A percentile compares a stretch with the other conserved stretches of the same genome.
These are phyloP conservation scores for Hirschioporus abietinus DNA, from an alignment of 768 basidiomycete species.

Conservation along the genomic window DNA sequence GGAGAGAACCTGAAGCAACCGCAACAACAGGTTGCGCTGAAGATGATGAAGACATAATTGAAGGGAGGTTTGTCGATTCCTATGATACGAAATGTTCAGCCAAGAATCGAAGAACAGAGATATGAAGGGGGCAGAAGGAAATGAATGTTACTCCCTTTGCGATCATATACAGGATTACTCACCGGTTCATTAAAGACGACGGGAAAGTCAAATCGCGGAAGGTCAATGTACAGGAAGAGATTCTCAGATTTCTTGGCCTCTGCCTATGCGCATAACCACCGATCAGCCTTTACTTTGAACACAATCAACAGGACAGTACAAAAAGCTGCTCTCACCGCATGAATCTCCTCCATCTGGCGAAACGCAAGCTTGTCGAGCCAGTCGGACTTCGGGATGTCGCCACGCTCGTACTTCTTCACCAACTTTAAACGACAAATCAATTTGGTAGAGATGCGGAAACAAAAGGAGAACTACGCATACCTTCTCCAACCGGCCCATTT, in stretches of 20 bases:
- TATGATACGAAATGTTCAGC: slow-evolving; percentile 1
- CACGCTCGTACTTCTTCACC: slow-evolving; percentile 94
- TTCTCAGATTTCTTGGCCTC: slow-evolving; percentile 91
- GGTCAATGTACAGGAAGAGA: slow-evolving; percentile 92
- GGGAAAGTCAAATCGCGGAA: slow-evolving; percentile 96
- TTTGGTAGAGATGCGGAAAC: slow-evolving; percentile 9
- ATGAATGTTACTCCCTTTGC: not conserved
- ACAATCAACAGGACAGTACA: slow-evolving; percentile 4
- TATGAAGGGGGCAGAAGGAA: not conserved
- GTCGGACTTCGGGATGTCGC: slow-evolving; percentile 89
- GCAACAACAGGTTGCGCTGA: slow-evolving; percentile 34
- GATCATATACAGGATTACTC: slow-evolving; percentile 22
- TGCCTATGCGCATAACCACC: slow-evolving; percentile 40
- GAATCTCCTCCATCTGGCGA: slow-evolving; percentile 91
- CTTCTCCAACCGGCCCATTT: slow-evolving; percentile 95
- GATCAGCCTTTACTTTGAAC: not conserved
- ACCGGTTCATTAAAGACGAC: slow-evolving; percentile 92
- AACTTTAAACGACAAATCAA: slow-evolving; percentile 35
- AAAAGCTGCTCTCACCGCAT: slow-evolving; percentile 56
- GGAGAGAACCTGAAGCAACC: slow-evolving; percentile 37
- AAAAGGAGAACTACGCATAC: slow-evolving; percentile 28
- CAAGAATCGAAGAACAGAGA: not conserved
- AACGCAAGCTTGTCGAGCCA: slow-evolving; percentile 95
- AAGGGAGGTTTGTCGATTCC: slow-evolving; percentile 15
- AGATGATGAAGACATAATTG: slow-evolving; percentile 35